phyloP scores from a whole-genome alignment of 345 rosid species.

The Linum lewisii region DNA sequence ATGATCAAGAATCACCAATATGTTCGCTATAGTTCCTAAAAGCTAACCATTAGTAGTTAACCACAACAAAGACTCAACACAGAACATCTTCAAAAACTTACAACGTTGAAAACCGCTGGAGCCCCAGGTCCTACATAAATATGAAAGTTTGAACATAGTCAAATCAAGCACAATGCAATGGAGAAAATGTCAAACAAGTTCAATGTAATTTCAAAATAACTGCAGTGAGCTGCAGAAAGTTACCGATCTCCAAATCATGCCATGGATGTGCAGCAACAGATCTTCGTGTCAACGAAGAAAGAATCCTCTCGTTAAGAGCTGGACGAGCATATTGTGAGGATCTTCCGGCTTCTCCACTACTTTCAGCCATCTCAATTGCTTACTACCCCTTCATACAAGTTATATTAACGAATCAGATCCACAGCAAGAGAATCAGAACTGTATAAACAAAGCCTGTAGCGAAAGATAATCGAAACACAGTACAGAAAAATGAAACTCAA shows the following conservation, averaged over 20 bases:
- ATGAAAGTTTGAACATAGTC: not conserved
- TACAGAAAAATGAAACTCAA: no score
- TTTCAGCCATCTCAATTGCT: no score
- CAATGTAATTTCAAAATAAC: not conserved
- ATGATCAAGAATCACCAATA: no score
- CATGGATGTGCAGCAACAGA: constrained; percentile 96
- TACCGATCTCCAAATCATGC: constrained; percentile 99
- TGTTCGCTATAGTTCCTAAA: not conserved
- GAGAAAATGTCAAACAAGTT: not conserved
- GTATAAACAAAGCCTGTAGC: no score
- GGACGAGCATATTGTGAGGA: constrained; percentile 29
- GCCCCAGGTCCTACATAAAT: constrained; percentile 22
- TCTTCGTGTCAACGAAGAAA: constrained; percentile 82
- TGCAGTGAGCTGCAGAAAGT: not conserved
- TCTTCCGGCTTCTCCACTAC: no score
- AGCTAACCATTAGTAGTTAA: no score
- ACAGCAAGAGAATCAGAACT: no score
- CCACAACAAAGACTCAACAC: not conserved
- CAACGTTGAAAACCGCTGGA: constrained; percentile 25
- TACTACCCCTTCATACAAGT: no score
- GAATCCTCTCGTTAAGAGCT: constrained; percentile 89
- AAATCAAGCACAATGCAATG: not conserved
- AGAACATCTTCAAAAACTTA: constrained; percentile 8
- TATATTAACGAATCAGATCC: no score
- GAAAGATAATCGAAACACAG: no score